Evolutionary conservation across 352 stramenopile species (phyloP).

Genomic region (Pythium dissimile): DNA sequence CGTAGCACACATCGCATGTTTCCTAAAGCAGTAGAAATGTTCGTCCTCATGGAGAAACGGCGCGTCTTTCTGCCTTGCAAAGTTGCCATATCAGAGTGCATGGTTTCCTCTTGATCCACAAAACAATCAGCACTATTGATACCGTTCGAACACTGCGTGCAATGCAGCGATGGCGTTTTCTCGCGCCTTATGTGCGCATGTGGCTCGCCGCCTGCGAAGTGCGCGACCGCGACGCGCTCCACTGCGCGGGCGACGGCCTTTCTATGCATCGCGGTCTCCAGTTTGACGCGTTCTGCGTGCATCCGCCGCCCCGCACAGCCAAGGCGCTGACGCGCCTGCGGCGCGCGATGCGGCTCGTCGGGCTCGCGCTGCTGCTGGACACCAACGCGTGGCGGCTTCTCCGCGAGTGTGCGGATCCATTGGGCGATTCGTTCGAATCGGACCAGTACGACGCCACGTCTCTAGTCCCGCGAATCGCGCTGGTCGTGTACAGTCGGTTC

Average conservation of each 20-base stretch:
- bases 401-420: not conserved
- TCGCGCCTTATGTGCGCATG: not conserved
- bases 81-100: too few relatives aligned
- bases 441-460: not conserved
- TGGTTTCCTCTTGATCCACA: too few relatives aligned
- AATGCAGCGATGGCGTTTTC: not conserved
- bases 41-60: too few relatives aligned
- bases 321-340: not conserved
- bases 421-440: not conserved
- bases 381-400: not conserved
- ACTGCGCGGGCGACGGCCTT: not conserved
- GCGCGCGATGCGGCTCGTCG: not conserved
- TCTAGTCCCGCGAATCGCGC: not conserved
- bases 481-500: not conserved
- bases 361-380: not conserved
- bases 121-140: too few relatives aligned
- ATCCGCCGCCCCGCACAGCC: not conserved
- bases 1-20: too few relatives aligned
- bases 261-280: not conserved
- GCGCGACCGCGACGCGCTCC: not conserved
- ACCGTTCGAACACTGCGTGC: too few relatives aligned
- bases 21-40: too few relatives aligned
- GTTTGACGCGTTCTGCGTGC: not conserved
- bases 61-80: too few relatives aligned
- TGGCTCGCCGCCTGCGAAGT: not conserved